Percentiles rank a stretch among this genome's conserved stretches.
These are phyloP conservation scores for Sophora flavescens DNA, from an alignment of 306 rosid species.

Conservation along the genomic window DNA sequence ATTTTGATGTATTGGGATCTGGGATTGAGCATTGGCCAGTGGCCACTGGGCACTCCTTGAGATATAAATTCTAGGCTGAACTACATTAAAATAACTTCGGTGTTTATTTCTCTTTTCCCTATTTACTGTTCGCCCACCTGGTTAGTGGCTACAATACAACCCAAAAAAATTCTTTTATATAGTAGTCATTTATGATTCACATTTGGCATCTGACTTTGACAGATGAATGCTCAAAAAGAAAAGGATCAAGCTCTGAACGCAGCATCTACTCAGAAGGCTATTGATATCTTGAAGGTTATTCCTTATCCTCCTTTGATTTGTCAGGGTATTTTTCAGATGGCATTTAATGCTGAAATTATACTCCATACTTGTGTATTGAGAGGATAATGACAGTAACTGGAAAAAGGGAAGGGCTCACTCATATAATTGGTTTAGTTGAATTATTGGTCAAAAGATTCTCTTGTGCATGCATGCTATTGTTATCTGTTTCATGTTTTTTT, in stretches of 20 bases:
- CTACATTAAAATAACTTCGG: not conserved
- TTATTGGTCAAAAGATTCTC: not conserved
- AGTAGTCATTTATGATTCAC: not conserved
- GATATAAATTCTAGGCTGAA: not conserved
- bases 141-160: too few relatives aligned
- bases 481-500: not conserved
- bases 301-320: slow-evolving; percentile 16
- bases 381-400: not conserved
- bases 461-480: not conserved
- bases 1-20: slow-evolving; percentile 6
- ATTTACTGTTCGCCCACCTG: not conserved
- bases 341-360: not conserved
- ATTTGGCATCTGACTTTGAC: slow-evolving; percentile 26
- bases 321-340: not conserved
- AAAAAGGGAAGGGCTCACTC: not conserved
- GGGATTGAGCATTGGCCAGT: not conserved
- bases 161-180: not conserved
- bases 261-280: slow-evolving; percentile 76
- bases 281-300: slow-evolving; percentile 78
- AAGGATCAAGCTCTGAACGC: slow-evolving; percentile 75
- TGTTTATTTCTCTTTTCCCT: not conserved
- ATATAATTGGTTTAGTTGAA: not conserved
- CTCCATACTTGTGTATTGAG: not conserved
- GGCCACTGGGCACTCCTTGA: not conserved
- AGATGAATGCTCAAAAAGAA: slow-evolving; percentile 85